Conservation (phyloP, 495 filamentous ascomycete genomes). For the Penicillium longicatenatum region DNA sequence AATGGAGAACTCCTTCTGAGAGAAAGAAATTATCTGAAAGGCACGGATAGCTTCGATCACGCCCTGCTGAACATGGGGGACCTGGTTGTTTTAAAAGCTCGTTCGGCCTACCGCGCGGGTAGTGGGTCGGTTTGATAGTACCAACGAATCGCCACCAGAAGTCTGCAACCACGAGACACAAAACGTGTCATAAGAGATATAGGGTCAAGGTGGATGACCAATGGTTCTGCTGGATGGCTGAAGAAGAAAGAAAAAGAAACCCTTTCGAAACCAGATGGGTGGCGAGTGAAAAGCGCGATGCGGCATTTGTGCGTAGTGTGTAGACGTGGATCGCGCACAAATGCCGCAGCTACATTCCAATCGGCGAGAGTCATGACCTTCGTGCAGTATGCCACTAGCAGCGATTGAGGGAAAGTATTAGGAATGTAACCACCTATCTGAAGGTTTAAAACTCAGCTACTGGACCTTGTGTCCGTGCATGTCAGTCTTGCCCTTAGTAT, state of each 20-base stretch:
- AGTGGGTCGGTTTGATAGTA: constrained; percentile 9
- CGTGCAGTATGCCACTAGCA: constrained; percentile 18
- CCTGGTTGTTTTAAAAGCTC: constrained; percentile 1
- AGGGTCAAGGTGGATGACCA: background rate
- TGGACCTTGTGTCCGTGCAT: background rate
- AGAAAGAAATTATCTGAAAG: background rate
- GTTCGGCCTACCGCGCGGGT: constrained; percentile 11
- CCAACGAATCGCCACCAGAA: constrained; percentile 8
- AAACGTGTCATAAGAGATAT: constrained; percentile 14
- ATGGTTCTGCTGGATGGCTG: constrained; percentile 2
- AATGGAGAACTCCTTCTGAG: background rate
- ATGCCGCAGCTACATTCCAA: constrained; percentile 41
- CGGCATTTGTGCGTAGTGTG: constrained; percentile 41
- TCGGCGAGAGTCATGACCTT: constrained; percentile 12
- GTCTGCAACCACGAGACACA: constrained; percentile 10
- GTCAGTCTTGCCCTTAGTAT: background rate
- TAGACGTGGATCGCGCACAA: constrained; percentile 44
- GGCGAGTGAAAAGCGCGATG: constrained; percentile 22
- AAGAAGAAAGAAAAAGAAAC: constrained; percentile 23
- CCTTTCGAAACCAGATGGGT: constrained; percentile 12
- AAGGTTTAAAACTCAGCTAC: background rate
- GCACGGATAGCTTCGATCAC: background rate
- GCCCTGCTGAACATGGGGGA: background rate
- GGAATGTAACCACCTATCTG: constrained; percentile 3
- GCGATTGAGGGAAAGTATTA: background rate